These are phyloP conservation scores for Phalaenopsis aphrodite DNA, from an alignment of 106 monocot genomes.

Conservation along the genomic window DNA sequence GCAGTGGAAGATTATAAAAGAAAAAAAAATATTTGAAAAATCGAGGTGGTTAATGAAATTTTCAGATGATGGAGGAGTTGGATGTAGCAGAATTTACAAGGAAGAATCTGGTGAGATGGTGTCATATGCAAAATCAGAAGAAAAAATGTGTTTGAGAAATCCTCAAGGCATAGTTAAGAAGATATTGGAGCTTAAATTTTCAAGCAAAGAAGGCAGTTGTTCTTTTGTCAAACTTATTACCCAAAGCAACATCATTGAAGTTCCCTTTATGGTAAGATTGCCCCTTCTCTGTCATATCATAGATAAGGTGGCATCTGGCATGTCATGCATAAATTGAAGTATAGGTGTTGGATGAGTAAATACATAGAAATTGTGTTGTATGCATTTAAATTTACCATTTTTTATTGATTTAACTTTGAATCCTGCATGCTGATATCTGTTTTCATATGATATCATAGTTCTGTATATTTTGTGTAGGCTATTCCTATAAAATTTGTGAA, in stretches of 20 bases:
- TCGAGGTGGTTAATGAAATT: not conserved
- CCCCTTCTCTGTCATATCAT: too few species aligned
- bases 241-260: not conserved
- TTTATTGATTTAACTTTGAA: too few species aligned
- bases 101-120: not conserved
- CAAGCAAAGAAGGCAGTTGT: not conserved
- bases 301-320: too few species aligned
- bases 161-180: not conserved
- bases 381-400: too few species aligned
- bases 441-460: too few species aligned
- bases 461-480: not conserved
- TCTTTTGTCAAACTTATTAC: slow-evolving; percentile 1
- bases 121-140: not conserved
- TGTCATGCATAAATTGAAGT: too few species aligned
- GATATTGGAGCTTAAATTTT: not conserved
- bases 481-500: not conserved
- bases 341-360: too few species aligned
- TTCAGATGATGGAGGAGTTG: not conserved
- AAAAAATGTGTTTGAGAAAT: not conserved
- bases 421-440: too few species aligned
- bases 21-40: too few species aligned
- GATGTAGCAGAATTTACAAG: not conserved
- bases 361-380: too few species aligned
- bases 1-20: not conserved
- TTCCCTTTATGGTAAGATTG: not conserved